Evolutionary conservation across 495 filamentous ascomycete species (phyloP), one percentile per base, ranked within the genome.

Genomic region (Saxispiralis lemnorum): DNA sequence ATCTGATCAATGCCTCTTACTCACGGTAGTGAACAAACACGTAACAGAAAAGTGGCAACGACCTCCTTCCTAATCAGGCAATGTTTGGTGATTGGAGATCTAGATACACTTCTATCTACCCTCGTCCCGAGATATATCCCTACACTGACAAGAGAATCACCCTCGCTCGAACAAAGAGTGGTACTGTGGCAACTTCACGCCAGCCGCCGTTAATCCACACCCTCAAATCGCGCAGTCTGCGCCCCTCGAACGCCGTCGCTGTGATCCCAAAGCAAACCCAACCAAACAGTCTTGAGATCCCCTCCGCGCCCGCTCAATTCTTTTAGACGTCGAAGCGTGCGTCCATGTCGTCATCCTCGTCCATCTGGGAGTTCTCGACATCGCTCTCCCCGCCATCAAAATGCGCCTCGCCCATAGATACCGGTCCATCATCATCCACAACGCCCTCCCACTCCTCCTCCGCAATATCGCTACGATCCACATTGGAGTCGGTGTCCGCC

Each of bases 391-490:
- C 24, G 24, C 24, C 24, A 9, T 28, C 24, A 9, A 28, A 35
- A n/a, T n/a, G 3, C 4, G 34, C 12, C 4, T 17, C 34, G 34
- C 34, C 13, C 5, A 35, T 14, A 4, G n/a, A 35, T 6, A 17
- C 34, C 34, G n/a, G 34, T 4, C 34, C 34, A 13, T 35, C 19
- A 20, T 33, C 50, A 7, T 48, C 46, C 6, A 21, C 50, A 6
- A 53, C 50, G 13, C 50, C 50, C 31, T 53, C 41, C 50, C 50
- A 53, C 28, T 53, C 50, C 10, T 53, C 49, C 28, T 52, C 49
- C 2, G 31, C 45, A 15, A 10, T 14, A 1, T 49, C 47, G 20
- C 28, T 45, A 11, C 21, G 28, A 12, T 18, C 28, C 28, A 35
- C 41, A 34, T 13, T 39, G 6, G 50, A 35, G 14, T 50, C 51